phyloP scores from a whole-genome alignment of 129 eudicot genomes.

The Kitagawia praeruptora region DNA sequence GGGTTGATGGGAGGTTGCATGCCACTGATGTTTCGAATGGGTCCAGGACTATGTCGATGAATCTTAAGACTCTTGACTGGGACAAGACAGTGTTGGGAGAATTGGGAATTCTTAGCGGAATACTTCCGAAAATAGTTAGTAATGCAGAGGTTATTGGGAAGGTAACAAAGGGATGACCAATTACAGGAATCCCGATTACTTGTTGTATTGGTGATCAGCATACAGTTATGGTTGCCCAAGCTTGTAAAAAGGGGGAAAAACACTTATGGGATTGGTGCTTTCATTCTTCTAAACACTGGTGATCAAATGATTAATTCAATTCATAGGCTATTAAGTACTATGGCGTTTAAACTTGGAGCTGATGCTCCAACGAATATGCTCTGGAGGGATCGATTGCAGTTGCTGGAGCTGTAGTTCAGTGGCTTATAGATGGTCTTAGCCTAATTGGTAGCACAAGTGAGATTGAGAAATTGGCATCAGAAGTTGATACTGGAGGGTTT shows the following conservation, averaged over 20 bases:
- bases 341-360: slow-evolving; percentile 85
- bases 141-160: slow-evolving; percentile 78
- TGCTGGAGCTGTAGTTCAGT: slow-evolving; percentile 96
- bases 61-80: slow-evolving; percentile 73
- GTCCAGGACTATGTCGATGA: slow-evolving; percentile 93
- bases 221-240: slow-evolving; percentile 94
- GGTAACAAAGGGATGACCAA: slow-evolving; percentile 67
- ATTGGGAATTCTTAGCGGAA: slow-evolving; percentile 39
- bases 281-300: slow-evolving; percentile 87
- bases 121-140: slow-evolving; percentile 76
- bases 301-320: slow-evolving; percentile 55
- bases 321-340: slow-evolving; percentile 82
- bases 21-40: slow-evolving; percentile 90
- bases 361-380: slow-evolving; percentile 81
- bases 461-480: slow-evolving; percentile 73
- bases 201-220: slow-evolving; percentile 99
- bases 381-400: slow-evolving; percentile 94
- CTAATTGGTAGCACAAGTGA: slow-evolving; percentile 66
- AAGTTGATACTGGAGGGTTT: slow-evolving; percentile 80
- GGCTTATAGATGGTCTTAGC: slow-evolving; percentile 91
- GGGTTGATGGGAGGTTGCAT: slow-evolving; percentile 56
- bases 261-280: slow-evolving; percentile 96
- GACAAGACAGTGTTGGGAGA: slow-evolving; percentile 45
- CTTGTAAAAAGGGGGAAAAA: slow-evolving; percentile 85
- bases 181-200: slow-evolving; percentile 72